phyloP scores from a whole-genome alignment of 1,139 yeast genomes.

The Yamadazyma blattariae region DNA sequence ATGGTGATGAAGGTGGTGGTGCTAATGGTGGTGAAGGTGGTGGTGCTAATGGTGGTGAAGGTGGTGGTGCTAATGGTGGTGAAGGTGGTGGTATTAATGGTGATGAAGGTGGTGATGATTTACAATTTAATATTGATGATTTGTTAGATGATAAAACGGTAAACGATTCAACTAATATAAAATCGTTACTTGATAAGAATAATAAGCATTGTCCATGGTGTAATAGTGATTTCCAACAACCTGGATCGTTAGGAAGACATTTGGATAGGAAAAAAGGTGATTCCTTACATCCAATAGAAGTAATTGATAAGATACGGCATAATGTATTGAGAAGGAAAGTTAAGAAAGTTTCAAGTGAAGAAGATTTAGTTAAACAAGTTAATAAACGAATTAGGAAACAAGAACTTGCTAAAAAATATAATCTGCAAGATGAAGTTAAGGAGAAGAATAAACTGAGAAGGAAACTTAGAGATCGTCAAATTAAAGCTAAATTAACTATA shows the following conservation, averaged over 20 bases:
- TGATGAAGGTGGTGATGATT: neutral
- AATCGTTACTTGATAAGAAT: no score
- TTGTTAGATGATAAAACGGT: neutral
- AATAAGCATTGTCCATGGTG: constrained; percentile 22
- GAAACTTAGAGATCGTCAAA: constrained; percentile 18
- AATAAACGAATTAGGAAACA: constrained; percentile 3
- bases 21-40: no score
- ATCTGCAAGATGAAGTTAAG: constrained; percentile 13
- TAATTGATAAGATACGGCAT: constrained; percentile 13
- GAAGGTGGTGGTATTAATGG: no score
- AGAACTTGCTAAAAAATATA: constrained; percentile 7
- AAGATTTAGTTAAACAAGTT: constrained; percentile 5
- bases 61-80: no score
- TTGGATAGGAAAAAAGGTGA: constrained; percentile 21
- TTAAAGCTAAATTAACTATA: constrained; percentile 18
- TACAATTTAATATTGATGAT: neutral
- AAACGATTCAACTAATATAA: no score
- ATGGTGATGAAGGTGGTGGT: no score
- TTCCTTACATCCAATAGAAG: constrained; percentile 16
- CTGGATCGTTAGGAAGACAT: constrained; percentile 19
- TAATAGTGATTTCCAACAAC: constrained; percentile 15
- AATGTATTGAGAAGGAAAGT: constrained; percentile 11
- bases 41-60: no score
- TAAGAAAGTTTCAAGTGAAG: neutral
- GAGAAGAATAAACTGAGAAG: constrained; percentile 19